Conservation (phyloP, 2,329 filamentous ascomycete genomes). For the Trichophyton benhamiae region DNA sequence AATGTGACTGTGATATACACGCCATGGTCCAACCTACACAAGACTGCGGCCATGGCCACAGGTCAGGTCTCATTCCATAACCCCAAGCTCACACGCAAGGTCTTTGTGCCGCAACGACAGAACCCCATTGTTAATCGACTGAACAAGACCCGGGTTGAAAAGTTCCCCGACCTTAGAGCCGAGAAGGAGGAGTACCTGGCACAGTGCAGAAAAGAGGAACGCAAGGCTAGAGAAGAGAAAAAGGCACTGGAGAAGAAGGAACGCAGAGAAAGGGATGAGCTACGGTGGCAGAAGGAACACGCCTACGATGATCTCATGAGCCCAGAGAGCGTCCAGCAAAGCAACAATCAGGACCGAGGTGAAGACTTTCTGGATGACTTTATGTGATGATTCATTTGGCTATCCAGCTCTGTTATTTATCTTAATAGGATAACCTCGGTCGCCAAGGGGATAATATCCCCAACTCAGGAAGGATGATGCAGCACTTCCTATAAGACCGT, state of each 20-base stretch:
- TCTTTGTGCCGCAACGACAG: slow-evolving; percentile 67
- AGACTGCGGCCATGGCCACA: slow-evolving; percentile 88
- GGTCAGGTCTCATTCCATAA: slow-evolving; percentile 95
- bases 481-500: too few relatives aligned
- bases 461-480: too few relatives aligned
- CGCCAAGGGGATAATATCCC: not conserved
- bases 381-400: slow-evolving; percentile 46
- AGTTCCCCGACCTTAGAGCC: slow-evolving; percentile 66
- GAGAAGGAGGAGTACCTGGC: slow-evolving; percentile 68
- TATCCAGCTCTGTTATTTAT: too few relatives aligned
- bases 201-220: slow-evolving; percentile 58
- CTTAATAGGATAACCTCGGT: not conserved
- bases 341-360: slow-evolving; percentile 75
- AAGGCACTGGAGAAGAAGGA: slow-evolving; percentile 32
- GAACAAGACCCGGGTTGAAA: slow-evolving; percentile 90
- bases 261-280: slow-evolving; percentile 65
- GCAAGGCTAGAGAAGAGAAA: slow-evolving; percentile 30
- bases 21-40: slow-evolving; percentile 90
- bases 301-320: slow-evolving; percentile 88
- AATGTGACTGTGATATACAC: slow-evolving; percentile 96
- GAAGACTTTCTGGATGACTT: slow-evolving; percentile 77
- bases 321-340: slow-evolving; percentile 62
- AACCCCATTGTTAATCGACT: slow-evolving; percentile 93
- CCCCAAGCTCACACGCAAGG: slow-evolving; percentile 64
- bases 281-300: slow-evolving; percentile 94